Percentiles rank a stretch among this genome's conserved stretches.
Conservation (phyloP, 23 red algal genomes). For the Cyanidium caldarium region DNA sequence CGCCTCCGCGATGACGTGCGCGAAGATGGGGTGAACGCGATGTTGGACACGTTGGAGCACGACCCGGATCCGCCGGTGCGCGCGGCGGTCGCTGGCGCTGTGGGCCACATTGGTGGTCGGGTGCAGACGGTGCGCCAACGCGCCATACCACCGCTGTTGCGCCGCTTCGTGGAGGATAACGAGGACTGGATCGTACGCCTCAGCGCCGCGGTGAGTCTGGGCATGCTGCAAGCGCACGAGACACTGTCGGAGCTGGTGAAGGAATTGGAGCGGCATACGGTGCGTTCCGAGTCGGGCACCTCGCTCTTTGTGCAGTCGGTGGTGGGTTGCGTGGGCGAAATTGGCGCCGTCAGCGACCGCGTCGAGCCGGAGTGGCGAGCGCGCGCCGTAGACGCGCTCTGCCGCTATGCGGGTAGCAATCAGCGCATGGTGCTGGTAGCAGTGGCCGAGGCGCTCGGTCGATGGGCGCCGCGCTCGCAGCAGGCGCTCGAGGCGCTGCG, state of each 20-base stretch:
- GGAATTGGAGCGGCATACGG: background rate
- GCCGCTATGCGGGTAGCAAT: background rate
- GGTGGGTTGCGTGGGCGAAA: background rate
- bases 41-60: background rate
- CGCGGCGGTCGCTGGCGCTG: background rate
- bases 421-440: background rate
- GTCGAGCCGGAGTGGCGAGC: background rate
- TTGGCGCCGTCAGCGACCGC: background rate
- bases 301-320: background rate
- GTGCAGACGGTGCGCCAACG: too few species aligned
- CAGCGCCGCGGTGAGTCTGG: background rate
- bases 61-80: conserved; percentile 14
- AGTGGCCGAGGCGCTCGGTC: background rate
- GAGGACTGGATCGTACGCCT: conserved; percentile 1
- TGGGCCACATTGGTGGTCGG: background rate
- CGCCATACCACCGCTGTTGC: background rate
- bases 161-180: background rate
- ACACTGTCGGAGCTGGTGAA: background rate
- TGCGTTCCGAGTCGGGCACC: background rate
- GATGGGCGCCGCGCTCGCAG: background rate
- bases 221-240: background rate
- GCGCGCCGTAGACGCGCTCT: background rate
- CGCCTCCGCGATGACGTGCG: background rate
- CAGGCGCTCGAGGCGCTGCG: background rate
- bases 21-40: background rate